These are phyloP conservation scores for Spathaspora sp. DNA, from an alignment of 805 yeast species.

Conservation along the genomic window DNA sequence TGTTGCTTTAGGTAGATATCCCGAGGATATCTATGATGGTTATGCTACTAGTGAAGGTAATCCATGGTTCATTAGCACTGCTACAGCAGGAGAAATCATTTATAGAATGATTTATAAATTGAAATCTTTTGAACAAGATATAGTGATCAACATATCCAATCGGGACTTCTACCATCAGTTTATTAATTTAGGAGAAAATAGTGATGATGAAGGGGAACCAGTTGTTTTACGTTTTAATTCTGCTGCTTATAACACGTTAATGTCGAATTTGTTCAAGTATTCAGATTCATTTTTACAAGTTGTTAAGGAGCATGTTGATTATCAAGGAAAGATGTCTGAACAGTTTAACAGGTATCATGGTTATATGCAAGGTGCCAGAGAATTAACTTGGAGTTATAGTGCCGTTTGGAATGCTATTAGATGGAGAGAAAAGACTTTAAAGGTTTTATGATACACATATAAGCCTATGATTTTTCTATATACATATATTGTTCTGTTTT, in stretches of 20 bases:
- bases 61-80: slow-evolving; percentile 88
- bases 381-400: slow-evolving; percentile 89
- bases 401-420: slow-evolving; percentile 67
- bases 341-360: slow-evolving; percentile 83
- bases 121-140: slow-evolving; percentile 35
- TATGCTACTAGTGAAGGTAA: slow-evolving; percentile 70
- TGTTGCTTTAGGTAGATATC: slow-evolving; percentile 84
- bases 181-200: slow-evolving; percentile 15
- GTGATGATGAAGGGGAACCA: slow-evolving; percentile 15
- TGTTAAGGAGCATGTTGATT: slow-evolving; percentile 56
- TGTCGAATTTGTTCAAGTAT: slow-evolving; percentile 45
- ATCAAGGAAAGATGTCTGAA: slow-evolving; percentile 77
- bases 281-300: slow-evolving; percentile 67
- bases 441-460: not conserved
- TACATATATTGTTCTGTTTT: not conserved
- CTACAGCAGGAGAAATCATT: slow-evolving; percentile 62
- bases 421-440: slow-evolving; percentile 44
- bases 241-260: slow-evolving; percentile 42
- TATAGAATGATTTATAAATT: slow-evolving; percentile 51
- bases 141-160: slow-evolving; percentile 33
- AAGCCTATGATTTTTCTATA: not conserved
- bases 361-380: slow-evolving; percentile 80
- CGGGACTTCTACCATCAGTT: slow-evolving; percentile 31
- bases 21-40: slow-evolving; percentile 89
- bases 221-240: slow-evolving; percentile 30